phyloP scores from a whole-genome alignment of 2,329 filamentous ascomycete species.

The Claviceps pazoutovae region DNA sequence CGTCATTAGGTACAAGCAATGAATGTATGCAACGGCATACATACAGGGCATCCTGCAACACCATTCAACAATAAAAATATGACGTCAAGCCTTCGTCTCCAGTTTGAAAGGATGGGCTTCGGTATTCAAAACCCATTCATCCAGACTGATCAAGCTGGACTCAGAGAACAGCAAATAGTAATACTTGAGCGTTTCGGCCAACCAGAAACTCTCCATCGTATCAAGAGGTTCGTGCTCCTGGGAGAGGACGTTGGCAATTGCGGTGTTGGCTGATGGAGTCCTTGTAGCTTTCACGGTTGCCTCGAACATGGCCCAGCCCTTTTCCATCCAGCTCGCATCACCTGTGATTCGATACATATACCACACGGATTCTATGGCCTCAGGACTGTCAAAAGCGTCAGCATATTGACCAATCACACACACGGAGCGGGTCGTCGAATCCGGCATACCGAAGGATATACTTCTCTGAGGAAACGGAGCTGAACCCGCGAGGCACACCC shows the following conservation, averaged over 20 bases:
- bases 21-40: background rate
- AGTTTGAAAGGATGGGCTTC: conserved; percentile 44
- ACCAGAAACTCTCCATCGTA: conserved; percentile 39
- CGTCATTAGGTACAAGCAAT: background rate
- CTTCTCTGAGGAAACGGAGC: conserved; percentile 26
- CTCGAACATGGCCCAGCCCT: conserved; percentile 77
- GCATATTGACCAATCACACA: background rate
- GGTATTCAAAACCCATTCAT: conserved; percentile 54
- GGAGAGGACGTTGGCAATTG: conserved; percentile 48
- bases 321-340: conserved; percentile 59
- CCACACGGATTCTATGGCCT: conserved; percentile 80
- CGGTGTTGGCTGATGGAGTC: conserved; percentile 54
- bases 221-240: conserved; percentile 33
- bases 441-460: conserved; percentile 47
- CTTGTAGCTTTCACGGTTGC: conserved; percentile 52
- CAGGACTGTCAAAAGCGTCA: conserved; percentile 42
- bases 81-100: background rate
- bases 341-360: conserved; percentile 86
- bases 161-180: conserved; percentile 54
- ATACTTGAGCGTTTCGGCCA: conserved; percentile 71
- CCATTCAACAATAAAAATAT: background rate
- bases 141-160: conserved; percentile 40
- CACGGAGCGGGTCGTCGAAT: background rate
- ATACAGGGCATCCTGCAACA: background rate
- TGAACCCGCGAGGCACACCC: conserved; percentile 36